Evolutionary conservation across 345 rosid species (phyloP), one percentile per base, ranked within the genome.

Genomic region (Jatropha curcas): DNA sequence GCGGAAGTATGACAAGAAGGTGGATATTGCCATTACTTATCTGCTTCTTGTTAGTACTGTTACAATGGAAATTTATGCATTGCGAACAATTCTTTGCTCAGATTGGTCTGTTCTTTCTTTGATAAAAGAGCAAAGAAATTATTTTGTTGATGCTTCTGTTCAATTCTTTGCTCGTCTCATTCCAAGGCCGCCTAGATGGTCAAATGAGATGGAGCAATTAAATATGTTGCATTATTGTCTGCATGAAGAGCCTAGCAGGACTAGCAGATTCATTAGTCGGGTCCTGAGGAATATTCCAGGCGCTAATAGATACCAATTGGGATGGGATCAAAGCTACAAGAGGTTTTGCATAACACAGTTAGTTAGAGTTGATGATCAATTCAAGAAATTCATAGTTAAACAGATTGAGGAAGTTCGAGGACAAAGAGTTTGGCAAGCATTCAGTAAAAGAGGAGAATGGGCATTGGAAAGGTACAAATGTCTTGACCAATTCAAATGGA

Each of bases 381-480:
- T 65, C 37, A 65, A 65, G 56, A 45, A 46, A 46, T 2, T 65
- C 24, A 45, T 65, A 46, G 46, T 65, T 19, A n/a, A 46, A 30
- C 55, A 46, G 56, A 65, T 65, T 27, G 56, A 65, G 37, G 56
- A 65, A 16, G 70, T 45, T 6, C 20, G 37, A 0, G 70, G 70
- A 19, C 70, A 65, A 25, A 45, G 70, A 46, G 70, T 65, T 46
- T 65, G 70, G 70, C 70, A 65, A 20, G 56, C 70, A 0, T 65
- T 65, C 56, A 65, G 53, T 56, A 65, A 51, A 48, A 58, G 80
- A 64, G 83, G 80, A 10, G 50, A 80, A 34, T 58, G 67, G 63
- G 52, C 74, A 3, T 50, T 80, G 0, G 5, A 35, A 20, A 35
- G 30, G 43, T 35, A 13, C 13, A 12, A 24, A 9, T 33, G 51